A percentile compares a stretch with the other conserved stretches of the same genome.
Conservation (phyloP, 768 basidiomycete genomes). For the Mycena amicta region DNA sequence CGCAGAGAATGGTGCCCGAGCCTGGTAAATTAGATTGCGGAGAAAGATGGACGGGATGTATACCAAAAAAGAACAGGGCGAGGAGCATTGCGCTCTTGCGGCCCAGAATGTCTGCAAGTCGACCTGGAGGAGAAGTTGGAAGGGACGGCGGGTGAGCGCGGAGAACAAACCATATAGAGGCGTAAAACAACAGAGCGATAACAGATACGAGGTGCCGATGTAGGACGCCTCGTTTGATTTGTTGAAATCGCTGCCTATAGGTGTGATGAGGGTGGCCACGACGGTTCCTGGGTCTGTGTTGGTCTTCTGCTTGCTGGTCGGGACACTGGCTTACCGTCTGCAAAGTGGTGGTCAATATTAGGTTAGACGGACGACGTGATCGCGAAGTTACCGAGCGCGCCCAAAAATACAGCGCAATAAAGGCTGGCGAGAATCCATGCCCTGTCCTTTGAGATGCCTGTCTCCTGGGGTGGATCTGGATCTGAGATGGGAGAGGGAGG, state of each 20-base stretch:
- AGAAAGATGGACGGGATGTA: conserved; percentile 14
- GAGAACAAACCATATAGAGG: conserved; percentile 75
- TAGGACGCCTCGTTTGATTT: conserved; percentile 82
- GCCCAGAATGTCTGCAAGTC: conserved; percentile 82
- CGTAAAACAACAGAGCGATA: conserved; percentile 90
- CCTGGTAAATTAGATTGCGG: conserved; percentile 43
- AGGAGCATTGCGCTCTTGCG: conserved; percentile 87
- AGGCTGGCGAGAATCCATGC: conserved; percentile 75
- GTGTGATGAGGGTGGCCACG: conserved; percentile 82
- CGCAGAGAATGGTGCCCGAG: conserved; percentile 84
- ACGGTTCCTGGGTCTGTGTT: conserved; percentile 63
- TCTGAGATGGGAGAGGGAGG: conserved; percentile 32
- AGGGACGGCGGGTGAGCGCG: conserved; percentile 1
- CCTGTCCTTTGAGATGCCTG: conserved; percentile 55
- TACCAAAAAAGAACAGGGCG: conserved; percentile 83
- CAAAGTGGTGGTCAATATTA: not conserved
- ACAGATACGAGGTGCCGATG: conserved; percentile 85
- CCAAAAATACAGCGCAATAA: conserved; percentile 83
- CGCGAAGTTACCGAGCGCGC: conserved; percentile 67
- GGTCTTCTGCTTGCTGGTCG: conserved; percentile 6
- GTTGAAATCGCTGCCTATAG: conserved; percentile 84
- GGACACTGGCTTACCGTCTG: not conserved
- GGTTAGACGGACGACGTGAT: conserved; percentile 6
- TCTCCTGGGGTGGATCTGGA: conserved; percentile 38
- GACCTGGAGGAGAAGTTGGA: conserved; percentile 48